These are phyloP conservation scores for Somion occarium DNA, from an alignment of 1,284 basidiomycete genomes.

Conservation along the genomic window DNA sequence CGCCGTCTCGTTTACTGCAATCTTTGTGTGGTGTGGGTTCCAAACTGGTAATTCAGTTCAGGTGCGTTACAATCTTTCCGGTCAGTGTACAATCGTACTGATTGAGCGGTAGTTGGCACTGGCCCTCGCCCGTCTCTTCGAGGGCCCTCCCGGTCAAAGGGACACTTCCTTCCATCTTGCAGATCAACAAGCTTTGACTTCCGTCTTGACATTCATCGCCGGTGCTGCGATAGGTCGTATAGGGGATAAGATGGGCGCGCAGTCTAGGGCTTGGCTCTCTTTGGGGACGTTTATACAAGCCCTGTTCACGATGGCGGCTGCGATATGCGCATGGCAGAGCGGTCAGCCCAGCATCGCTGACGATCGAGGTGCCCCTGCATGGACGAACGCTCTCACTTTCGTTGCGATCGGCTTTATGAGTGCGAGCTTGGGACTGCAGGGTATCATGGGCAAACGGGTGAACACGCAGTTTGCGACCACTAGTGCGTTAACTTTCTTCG, in stretches of 20 bases:
- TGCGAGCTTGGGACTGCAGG: constrained; percentile 74
- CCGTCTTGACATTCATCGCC: constrained; percentile 66
- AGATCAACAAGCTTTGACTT: constrained; percentile 79
- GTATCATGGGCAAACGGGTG: constrained; percentile 79
- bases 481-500: constrained; percentile 37
- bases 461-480: constrained; percentile 79
- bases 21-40: constrained; percentile 86
- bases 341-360: constrained; percentile 51
- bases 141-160: constrained; percentile 40
- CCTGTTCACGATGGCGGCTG: constrained; percentile 67
- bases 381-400: constrained; percentile 64
- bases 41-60: constrained; percentile 76
- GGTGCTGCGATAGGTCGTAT: constrained; percentile 72
- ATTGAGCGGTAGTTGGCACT: constrained; percentile 43
- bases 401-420: constrained; percentile 73
- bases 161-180: constrained; percentile 65
- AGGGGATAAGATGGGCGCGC: constrained; percentile 66
- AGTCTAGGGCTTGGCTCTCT: constrained; percentile 73
- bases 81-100: background rate
- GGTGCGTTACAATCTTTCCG: constrained; percentile 36
- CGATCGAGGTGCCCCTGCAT: constrained; percentile 56
- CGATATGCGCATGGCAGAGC: constrained; percentile 63
- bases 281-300: constrained; percentile 70
- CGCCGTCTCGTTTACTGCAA: constrained; percentile 72
- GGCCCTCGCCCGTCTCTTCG: constrained; percentile 62